Base-by-base conservation (phyloP, 1,284 basidiomycete species). In the Ceratobasidium theobromae region DNA sequence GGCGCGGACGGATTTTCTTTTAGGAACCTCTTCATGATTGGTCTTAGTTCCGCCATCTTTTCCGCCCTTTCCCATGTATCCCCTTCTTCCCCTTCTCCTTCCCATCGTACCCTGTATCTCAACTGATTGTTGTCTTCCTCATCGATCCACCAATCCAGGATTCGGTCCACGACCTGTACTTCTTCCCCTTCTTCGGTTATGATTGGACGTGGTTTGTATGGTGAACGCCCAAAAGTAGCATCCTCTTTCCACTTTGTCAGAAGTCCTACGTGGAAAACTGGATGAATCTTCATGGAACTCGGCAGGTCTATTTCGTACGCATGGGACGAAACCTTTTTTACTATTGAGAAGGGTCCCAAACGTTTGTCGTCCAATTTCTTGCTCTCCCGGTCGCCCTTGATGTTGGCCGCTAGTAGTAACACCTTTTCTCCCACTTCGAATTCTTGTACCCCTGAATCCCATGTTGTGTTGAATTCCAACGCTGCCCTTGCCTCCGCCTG, bases 351-450 rank as follows among this genome's bases (percentile, higher is more conserved):
- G 1, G 72, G 73, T 8, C 73, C 73, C 2, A 68, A 33, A 8
- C 25, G 54, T 8, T 57, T 58, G 25, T 58, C 30, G 38, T 72
- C 69, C 16, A 73, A 68, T 53, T 74, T 73, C 66, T 71, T 70
- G 12, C 18, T 8, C 16, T 38, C 35, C 35, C n/a, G n/a, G n/a
- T n/a, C n/a, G n/a, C n/a, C n/a, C n/a, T n/a, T n/a, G n/a, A n/a
- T n/a, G n/a, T n/a, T n/a, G n/a, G n/a, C n/a, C n/a, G n/a, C n/a
- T n/a, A n/a, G n/a, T n/a, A 73, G 69, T 67, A 65, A 68, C 18
- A 73, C 72, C 1, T 46, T 38, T 25, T 74, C 67, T 0, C 72
- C n/a, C n/a, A n/a, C n/a, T n/a, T n/a, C n/a, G n/a, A n/a, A n/a
- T n/a, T n/a, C n/a, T n/a, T n/a, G n/a, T 27, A n/a, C 23, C 12